Base-by-base conservation (phyloP, 192 early-diverging fungal genomes). In the Lobosporangium transversale region DNA sequence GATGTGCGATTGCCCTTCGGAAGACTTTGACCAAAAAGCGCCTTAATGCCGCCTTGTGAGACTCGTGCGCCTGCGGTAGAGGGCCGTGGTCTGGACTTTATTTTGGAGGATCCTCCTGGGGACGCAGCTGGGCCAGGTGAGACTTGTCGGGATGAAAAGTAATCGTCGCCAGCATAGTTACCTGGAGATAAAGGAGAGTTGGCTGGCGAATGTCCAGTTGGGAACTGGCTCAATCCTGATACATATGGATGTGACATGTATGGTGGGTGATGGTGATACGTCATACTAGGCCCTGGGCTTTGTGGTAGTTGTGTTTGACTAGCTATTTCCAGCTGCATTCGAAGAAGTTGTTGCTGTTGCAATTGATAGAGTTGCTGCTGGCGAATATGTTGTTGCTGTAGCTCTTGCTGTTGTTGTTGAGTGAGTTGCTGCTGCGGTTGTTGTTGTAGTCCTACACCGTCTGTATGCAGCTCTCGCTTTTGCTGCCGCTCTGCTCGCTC, bases 31-130 rank as follows among this genome's bases (percentile, higher is more conserved):
- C 64, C 59, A 57, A 67, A 76, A 15, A 76, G 65, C 1, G 73
- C 73, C 35, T 76, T 76, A 59, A 76, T 67, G 8, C 73, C 73
- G 18, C 73, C 73, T 24, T 76, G 73, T 18, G 73, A 67, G 21
- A 62, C 42, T 26, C 73, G 57, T 1, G 58, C 26, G 2, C 49
- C 30, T 0, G 51, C 43, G 4, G 65, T 76, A 2, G 59, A 59
- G 1, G 64, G 54, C 1, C 73, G 57, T 11, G 73, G 73, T 31
- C 65, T 55, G 12, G 73, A 76, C 30, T 76, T 76, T 51, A 76
- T 76, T 56, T 76, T 76, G 23, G 73, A 50, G 3, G 62, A 43
- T 30, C 63, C 65, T 9, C 73, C 73, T 8, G 73, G 73, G 5
- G 73, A 76, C 2, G 44, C 53, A 15, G 73, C 73, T 11, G 65